phyloP scores from a whole-genome alignment of 1,284 basidiomycete species.

The Ganoderma sp. region DNA sequence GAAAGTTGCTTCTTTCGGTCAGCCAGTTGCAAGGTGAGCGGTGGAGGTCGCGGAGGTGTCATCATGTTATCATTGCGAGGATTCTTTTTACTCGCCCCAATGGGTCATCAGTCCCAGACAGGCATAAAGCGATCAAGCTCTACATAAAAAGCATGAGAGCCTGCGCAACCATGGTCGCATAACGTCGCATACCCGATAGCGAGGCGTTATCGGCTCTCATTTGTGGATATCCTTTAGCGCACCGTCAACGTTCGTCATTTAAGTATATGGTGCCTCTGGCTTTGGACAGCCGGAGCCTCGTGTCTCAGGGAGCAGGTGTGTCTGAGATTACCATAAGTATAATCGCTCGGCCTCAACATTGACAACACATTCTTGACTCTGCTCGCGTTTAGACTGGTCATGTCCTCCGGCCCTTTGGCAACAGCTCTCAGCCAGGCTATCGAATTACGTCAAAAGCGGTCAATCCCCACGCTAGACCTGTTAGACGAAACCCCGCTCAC shows the following conservation, averaged over 20 bases:
- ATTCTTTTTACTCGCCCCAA: too few relatives aligned
- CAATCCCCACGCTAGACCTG: slow-evolving; percentile 1
- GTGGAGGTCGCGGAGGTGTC: too few relatives aligned
- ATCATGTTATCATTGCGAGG: too few relatives aligned
- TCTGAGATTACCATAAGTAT: neutral
- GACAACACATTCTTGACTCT: neutral
- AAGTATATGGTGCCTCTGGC: too few relatives aligned
- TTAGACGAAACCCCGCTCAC: neutral
- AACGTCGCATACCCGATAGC: neutral
- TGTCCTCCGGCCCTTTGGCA: neutral
- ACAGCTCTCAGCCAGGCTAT: neutral
- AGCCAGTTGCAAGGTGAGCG: too few relatives aligned
- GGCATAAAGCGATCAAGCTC: too few relatives aligned
- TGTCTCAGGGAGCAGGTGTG: neutral
- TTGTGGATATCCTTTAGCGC: neutral
- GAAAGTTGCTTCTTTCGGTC: too few relatives aligned
- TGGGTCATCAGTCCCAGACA: too few relatives aligned
- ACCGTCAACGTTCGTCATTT: neutral
- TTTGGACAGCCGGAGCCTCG: neutral
- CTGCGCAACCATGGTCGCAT: too few relatives aligned
- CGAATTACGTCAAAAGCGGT: neutral
- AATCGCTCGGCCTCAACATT: neutral
- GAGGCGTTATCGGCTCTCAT: neutral
- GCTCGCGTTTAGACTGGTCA: neutral
- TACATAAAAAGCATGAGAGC: too few relatives aligned